Evolutionary conservation across 345 rosid genomes (phyloP), one percentile per base, ranked within the genome.

Genomic region (Carallia brachiata): DNA sequence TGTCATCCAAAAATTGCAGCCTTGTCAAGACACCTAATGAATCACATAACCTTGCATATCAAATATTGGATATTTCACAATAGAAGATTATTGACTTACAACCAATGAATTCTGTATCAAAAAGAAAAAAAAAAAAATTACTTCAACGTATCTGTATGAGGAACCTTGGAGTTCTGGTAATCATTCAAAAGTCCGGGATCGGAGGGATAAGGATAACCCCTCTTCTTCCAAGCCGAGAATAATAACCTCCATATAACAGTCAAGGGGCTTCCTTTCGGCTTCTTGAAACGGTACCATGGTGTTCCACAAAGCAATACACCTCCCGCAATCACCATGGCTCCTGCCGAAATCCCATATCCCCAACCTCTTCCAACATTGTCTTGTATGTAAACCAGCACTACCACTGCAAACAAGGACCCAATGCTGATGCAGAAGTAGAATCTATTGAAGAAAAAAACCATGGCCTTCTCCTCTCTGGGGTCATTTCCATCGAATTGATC

Each of bases 291-390:
- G 80, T 93, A 93, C 81, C 61, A 59, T 31, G 52, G 77, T 4
- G 88, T 93, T 31, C 96, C 98, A 1, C 74, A 34, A 3, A 93
- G 80, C 76, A 93, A 72, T 28, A 90, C 76, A 4, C 70, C 75
- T 1, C 88, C 90, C 0, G 90, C 96, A 7, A 90, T 61, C 55
- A 83, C 84, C 93, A 93, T 88, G 19, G 98, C 84, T 59, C 80
- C 97, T 4, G 96, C 97, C 0, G 96, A 88, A 59, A 89, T 84
- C 6, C 98, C 98, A 68, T 93, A 93, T 4, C 97, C 98, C 91
- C 92, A 88, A 17, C 96, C 97, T 84, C 98, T 84, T 63, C 96
- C 98, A 2, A 93, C 82, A 32, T 93, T 89, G 77, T 91, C 98
- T 71, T 93, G 98, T 30, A 91, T 69, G 70, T 93, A 93, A 2